Evolutionary conservation across 129 eudicot species (phyloP).

Genomic region (Solidago caesia): DNA sequence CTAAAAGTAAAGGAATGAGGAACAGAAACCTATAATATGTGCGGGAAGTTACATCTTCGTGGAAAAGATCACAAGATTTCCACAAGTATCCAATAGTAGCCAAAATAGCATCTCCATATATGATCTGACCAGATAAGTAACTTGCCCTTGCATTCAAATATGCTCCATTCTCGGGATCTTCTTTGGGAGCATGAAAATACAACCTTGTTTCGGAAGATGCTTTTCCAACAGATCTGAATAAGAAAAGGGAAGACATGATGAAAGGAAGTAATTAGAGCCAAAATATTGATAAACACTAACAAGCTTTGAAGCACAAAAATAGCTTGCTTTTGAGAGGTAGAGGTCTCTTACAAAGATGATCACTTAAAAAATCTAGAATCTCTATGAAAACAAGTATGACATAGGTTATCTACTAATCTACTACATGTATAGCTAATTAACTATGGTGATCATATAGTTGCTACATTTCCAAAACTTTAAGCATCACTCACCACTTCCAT

Average conservation of each 20-base stretch:
- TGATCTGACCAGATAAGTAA: conserved; percentile 65
- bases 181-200: conserved; percentile 53
- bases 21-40: conserved; percentile 68
- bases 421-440: no score
- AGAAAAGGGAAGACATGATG: conserved; percentile 17
- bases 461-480: no score
- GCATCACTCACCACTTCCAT: no score
- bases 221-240: conserved; percentile 76
- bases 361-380: neutral
- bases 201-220: conserved; percentile 87
- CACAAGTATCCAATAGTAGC: conserved; percentile 83
- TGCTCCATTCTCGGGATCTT: conserved; percentile 24
- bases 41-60: conserved; percentile 64
- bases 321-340: neutral
- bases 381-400: neutral
- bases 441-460: no score
- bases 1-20: conserved; percentile 4
- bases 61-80: conserved; percentile 65
- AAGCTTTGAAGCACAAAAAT: neutral
- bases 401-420: no score
- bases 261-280: neutral
- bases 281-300: neutral
- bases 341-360: neutral
- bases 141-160: conserved; percentile 70
- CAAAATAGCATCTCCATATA: conserved; percentile 82